phyloP scores from a whole-genome alignment of 306 rosid genomes.

The Rubus parviflorus region DNA sequence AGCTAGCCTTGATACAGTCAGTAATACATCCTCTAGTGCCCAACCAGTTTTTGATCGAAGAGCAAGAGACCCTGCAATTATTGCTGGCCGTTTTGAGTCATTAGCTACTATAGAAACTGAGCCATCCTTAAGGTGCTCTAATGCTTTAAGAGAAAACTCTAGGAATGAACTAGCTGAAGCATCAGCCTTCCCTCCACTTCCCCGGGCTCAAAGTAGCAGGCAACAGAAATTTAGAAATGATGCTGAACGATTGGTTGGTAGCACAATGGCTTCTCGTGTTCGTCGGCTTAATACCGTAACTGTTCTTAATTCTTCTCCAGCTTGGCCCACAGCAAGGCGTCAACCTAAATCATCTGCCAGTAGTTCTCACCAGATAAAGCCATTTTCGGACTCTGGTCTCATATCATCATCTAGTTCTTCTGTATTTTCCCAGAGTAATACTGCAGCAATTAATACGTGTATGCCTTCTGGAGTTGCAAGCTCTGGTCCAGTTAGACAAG shows the following conservation, averaged over 20 bases:
- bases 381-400: slow-evolving; percentile 16
- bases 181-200: slow-evolving; percentile 89
- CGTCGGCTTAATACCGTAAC: slow-evolving; percentile 55
- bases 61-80: slow-evolving; percentile 43
- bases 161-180: slow-evolving; percentile 46
- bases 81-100: slow-evolving; percentile 61
- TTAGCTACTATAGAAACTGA: slow-evolving; percentile 56
- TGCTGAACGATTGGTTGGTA: slow-evolving; percentile 45
- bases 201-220: slow-evolving; percentile 46
- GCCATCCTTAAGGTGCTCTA: slow-evolving; percentile 61
- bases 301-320: slow-evolving; percentile 60
- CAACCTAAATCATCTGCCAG: slow-evolving; percentile 45
- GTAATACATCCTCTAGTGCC: slow-evolving; percentile 39
- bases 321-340: slow-evolving; percentile 67
- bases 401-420: slow-evolving; percentile 24
- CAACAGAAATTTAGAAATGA: slow-evolving; percentile 52
- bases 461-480: background rate
- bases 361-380: slow-evolving; percentile 28
- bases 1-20: slow-evolving; percentile 79
- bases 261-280: slow-evolving; percentile 81
- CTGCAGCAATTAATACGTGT: background rate
- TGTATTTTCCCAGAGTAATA: slow-evolving; percentile 9
- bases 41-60: slow-evolving; percentile 43
- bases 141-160: slow-evolving; percentile 67
- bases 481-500: slow-evolving; percentile 7